Base-by-base conservation (phyloP, 1,284 basidiomycete species). In the Peniophora sp. region DNA sequence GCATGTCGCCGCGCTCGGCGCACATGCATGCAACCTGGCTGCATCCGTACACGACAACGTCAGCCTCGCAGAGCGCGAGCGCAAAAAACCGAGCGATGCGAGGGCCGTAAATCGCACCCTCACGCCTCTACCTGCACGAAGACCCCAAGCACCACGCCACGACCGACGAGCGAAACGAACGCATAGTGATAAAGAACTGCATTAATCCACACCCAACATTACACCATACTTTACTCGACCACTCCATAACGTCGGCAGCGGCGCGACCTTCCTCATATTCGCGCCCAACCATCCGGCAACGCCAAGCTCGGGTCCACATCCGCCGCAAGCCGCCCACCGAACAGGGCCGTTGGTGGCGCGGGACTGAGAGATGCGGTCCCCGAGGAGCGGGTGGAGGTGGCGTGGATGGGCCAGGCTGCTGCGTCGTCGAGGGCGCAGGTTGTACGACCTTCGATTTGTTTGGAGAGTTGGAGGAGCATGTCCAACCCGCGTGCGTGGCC, bases 361-460 rank as follows among this genome's bases (percentile, higher is more conserved):
- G 81, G 85, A 99, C 20, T 80, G 72, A 6, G 79, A 77, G 55
- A 99, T 91, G 52, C 95, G 86, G 52, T 76, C 74, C 72, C 98
- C 95, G 36, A 98, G 91, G 62, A 93, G 85, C 1, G 93, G 93
- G 57, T 94, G 84, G 87, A 98, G 98, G 71, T 97, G 91, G 54
- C 92, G 88, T 98, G 96, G 54, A 98, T 94, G 6, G 96, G 96
- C 96, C 96, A 99, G 5, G 96, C 96, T 18, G 96, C 94, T 3
- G 96, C 96, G 61, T 99, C 96, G 23, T 96, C 95, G 39, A 98
- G 77, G 11, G 96, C 96, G 60, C 95, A 98, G 60, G 98, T 99
- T 8, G 92, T 94, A 57, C 89, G 85, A 14, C 92, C 95, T 71
- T 98, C 96, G 53, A 98, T 79, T 82, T 97, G 92, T 81, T 97